Evolutionary conservation across 345 rosid species (phyloP).

Genomic region (Linum trigynum): DNA sequence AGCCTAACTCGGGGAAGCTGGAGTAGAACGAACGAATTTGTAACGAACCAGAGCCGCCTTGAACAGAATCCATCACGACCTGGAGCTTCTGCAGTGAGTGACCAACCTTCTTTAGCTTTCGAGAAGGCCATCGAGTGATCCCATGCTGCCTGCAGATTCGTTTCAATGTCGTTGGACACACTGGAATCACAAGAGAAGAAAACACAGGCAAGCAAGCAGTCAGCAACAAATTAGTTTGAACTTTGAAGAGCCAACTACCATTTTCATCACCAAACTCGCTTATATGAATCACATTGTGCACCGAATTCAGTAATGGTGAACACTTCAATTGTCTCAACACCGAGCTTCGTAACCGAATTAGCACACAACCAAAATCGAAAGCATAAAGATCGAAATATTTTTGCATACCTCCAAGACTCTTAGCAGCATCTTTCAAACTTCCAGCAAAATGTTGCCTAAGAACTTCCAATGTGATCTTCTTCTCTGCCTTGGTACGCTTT

Average conservation of each 20-base stretch:
- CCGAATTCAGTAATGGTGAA: too few species aligned
- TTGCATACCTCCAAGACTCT: constrained; percentile 72
- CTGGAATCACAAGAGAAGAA: constrained; percentile 36
- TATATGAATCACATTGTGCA: too few species aligned
- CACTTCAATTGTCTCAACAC: not conserved
- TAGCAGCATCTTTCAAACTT: constrained; percentile 92
- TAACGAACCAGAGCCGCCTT: constrained; percentile 60
- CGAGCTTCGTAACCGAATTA: not conserved
- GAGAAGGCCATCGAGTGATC: constrained; percentile 89
- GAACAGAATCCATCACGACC: constrained; percentile 63
- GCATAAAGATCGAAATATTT: not conserved
- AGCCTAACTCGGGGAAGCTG: constrained; percentile 54
- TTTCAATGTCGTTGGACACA: constrained; percentile 95
- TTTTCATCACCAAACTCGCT: too few species aligned
- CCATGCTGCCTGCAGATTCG: constrained; percentile 91
- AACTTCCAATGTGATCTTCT: constrained; percentile 61
- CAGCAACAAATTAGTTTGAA: not conserved
- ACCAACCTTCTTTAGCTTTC: constrained; percentile 89
- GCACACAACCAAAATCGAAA: not conserved
- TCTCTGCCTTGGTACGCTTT: constrained; percentile 58
- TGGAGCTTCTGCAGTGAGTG: constrained; percentile 80
- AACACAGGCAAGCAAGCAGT: not conserved
- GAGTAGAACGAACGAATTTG: constrained; percentile 58
- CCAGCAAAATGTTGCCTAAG: constrained; percentile 71
- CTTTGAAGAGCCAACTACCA: not conserved